Base-by-base conservation (phyloP, 2,329 filamentous ascomycete genomes). In the Zymoseptoria ardabiliae region DNA sequence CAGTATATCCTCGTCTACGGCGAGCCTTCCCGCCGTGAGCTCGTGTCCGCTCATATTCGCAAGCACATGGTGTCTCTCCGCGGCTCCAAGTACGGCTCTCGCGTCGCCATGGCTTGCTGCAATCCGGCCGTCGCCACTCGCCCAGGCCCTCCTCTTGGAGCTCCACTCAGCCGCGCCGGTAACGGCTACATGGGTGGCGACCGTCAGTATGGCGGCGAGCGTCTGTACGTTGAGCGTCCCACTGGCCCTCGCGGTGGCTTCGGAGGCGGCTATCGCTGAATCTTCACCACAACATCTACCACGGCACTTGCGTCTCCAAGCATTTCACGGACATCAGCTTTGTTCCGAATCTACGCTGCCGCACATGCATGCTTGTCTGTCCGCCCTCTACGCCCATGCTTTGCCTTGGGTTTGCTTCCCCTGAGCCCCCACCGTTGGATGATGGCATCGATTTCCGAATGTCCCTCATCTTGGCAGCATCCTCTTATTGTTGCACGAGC, bases 51-150 rank as follows among this genome's bases (percentile, higher is more conserved):
- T 58, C 94, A 99, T 72, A 96, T 99, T 69, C 89, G 83, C 68
- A 97, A 97, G 83, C 94, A 99, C 76, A 99, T 99, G 94, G 94
- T 99, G 8, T 99, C 94, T 58, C 88, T 99, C 54, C 90, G 94
- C 62, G 94, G 94, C 59, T 97, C 94, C 71, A 99, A 99, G 76
- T 99, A 97, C 73, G 94, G 94, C 62, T 99, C 94, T 61, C 90
- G 94, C 59, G 94, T 99, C 63, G 94, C 94, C 30, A 97, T 99
- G 93, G 88, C 99, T 57, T 99, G 95, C 79, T 96, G 91, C 77
- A 97, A 97, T 75, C 93, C 92, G 45, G 91, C 90, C 53, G 85
- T 91, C 67, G 84, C 89, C 56, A 97, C 91, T 68, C 90, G 92
- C 58, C 92, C 93, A 62, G 93, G 92, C 50, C 91, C 92, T 65